Evolutionary conservation across 176 grass and related monocot species (phyloP).

Genomic region (Eleusine coracana): DNA sequence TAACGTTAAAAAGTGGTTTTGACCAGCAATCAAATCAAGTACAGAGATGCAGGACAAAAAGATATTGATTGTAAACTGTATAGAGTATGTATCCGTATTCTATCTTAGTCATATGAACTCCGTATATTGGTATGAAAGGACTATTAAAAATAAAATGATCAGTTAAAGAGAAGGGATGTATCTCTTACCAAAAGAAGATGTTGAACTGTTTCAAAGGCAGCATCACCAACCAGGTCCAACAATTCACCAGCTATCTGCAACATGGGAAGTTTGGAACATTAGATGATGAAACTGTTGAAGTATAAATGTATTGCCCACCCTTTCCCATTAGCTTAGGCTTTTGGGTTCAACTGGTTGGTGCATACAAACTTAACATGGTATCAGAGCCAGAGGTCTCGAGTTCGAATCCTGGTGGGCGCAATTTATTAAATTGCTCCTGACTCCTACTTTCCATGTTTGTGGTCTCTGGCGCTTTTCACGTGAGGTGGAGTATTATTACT

Average conservation of each 20-base stretch:
- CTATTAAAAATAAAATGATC: constrained; percentile 38
- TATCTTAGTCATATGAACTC: neutral
- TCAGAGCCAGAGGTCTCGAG: too few relatives aligned
- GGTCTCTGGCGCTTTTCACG: too few relatives aligned
- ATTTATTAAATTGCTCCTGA: too few relatives aligned
- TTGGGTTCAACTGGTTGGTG: too few relatives aligned
- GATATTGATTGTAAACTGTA: neutral
- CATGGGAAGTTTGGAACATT: constrained; percentile 22
- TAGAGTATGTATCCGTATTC: neutral
- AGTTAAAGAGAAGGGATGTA: constrained; percentile 4
- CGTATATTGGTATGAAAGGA: constrained; percentile 1
- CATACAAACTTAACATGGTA: too few relatives aligned
- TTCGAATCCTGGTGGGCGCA: too few relatives aligned
- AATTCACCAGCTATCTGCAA: constrained; percentile 86
- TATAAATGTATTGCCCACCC: too few relatives aligned
- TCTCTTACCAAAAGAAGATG: constrained; percentile 78
- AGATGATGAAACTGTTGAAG: constrained; percentile 11
- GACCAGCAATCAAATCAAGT: constrained; percentile 29
- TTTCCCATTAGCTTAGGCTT: too few relatives aligned
- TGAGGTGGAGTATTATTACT: too few relatives aligned
- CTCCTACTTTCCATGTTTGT: too few relatives aligned
- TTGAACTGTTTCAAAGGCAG: constrained; percentile 88
- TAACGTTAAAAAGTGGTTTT: constrained; percentile 11
- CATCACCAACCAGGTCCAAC: constrained; percentile 87
- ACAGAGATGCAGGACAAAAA: constrained; percentile 25